Evolutionary conservation across 129 eudicot genomes (phyloP), one percentile per base, ranked within the genome.

Genomic region (Flaveria bidentis): DNA sequence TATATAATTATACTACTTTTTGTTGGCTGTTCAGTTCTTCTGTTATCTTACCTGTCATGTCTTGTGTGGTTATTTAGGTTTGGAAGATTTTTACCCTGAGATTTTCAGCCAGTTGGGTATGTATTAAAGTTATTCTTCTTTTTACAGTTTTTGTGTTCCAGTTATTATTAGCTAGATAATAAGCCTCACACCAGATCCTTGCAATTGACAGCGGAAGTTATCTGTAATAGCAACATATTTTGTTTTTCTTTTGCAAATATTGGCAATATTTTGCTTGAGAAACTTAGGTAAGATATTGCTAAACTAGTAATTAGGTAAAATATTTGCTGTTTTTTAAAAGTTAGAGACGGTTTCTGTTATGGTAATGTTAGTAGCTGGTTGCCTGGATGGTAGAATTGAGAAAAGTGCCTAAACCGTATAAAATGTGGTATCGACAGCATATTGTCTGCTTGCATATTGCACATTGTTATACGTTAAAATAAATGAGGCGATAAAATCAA

Each of bases 41-140:
- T 16, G 0, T 26, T 45, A 6, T 25, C 30, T 11, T 42, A 69
- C 9, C 16, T 16, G 2, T 41, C 4, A 22, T 61, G 67, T 58
- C 25, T 16, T 36, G 13, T 22, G 47, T 79, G 46, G n/a, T 44
- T 9, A 20, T 78, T 62, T 88, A 92, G 96, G 85, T 67, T 85
- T 90, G 85, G 88, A 85, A 82, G 96, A 90, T 47, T 83, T 86
- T 80, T 90, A 86, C 57, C 98, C 98, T 0, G 85, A 83, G 78
- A 86, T 88, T 50, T 79, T 90, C 42, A 84, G 88, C 81, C 98
- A 93, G 56, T 84, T 90, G 82, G 98, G 96, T 92, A 92, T 64
- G 87, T 69, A 30, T 15, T 1, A 23, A 66, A 18, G 41, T 57
- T 3, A n/a, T 28, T 9, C 6, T 26, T 23, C 9, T 4, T 61